A percentile compares a stretch with the other conserved stretches of the same genome.
Evolutionary conservation across 176 grass and related monocot species (phyloP).

Genomic region (Carex kokanica): DNA sequence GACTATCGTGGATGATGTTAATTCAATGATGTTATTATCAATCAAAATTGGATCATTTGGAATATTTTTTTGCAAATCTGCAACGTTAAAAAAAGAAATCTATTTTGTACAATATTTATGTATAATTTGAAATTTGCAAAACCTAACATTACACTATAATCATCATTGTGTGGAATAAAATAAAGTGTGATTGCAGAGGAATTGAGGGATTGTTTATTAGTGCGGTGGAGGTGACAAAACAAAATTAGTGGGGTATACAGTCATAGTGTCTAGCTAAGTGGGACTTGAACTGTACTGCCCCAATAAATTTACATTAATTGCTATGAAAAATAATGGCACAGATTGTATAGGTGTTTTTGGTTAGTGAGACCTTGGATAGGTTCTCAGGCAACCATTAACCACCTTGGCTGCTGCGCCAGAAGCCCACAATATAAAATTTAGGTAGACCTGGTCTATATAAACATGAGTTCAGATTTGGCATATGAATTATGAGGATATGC

Average conservation of each 20-base stretch:
- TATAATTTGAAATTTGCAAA: neutral
- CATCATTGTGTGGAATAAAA: neutral
- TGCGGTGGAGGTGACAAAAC: slow-evolving; percentile 22
- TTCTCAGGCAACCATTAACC: slow-evolving; percentile 18
- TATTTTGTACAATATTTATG: too few species aligned
- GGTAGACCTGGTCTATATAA: neutral
- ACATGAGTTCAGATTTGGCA: neutral
- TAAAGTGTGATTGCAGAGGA: neutral
- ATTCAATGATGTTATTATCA: neutral
- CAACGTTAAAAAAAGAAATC: too few species aligned
- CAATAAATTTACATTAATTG: slow-evolving; percentile 25
- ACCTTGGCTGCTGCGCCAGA: slow-evolving; percentile 19
- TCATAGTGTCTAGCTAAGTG: slow-evolving; percentile 18
- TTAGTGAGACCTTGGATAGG: slow-evolving; percentile 24
- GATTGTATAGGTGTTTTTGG: slow-evolving; percentile 15
- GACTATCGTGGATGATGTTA: neutral
- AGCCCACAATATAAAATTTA: neutral
- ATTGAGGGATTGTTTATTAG: neutral
- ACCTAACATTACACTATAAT: neutral
- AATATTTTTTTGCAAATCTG: neutral
- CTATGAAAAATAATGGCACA: neutral
- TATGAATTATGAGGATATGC: too few species aligned
- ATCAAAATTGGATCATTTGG: neutral
- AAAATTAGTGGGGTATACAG: slow-evolving; percentile 17
- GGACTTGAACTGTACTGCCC: slow-evolving; percentile 30